A percentile compares a stretch with the other conserved stretches of the same genome.
phyloP scores from a whole-genome alignment of 1,284 basidiomycete species.

The Athelia psychrophila region DNA sequence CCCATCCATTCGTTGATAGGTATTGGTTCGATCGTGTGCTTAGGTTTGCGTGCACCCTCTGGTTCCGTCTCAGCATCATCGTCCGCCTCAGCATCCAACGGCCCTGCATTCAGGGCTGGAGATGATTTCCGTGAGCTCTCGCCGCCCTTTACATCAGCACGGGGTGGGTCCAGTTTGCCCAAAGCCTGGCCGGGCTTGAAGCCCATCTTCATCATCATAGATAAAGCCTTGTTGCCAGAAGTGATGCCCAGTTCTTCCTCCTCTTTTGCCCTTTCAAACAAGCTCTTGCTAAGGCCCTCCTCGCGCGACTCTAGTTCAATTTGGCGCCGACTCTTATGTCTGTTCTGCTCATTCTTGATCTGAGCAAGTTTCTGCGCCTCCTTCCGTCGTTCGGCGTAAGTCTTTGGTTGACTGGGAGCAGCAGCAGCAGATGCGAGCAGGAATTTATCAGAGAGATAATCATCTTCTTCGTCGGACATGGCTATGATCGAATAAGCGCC shows the following conservation, averaged over 20 bases:
- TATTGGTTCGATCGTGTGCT: constrained; percentile 60
- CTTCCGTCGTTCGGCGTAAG: constrained; percentile 67
- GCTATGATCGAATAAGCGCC: constrained; percentile 1
- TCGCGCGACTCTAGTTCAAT: constrained; percentile 72
- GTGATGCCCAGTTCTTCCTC: constrained; percentile 46
- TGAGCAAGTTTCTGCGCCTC: constrained; percentile 55
- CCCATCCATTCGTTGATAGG: constrained; percentile 77
- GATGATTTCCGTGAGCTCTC: constrained; percentile 8
- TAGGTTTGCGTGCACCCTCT: constrained; percentile 3
- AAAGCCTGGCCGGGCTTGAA: constrained; percentile 79
- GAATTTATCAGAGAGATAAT: constrained; percentile 86
- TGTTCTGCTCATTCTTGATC: constrained; percentile 63
- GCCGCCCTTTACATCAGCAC: constrained; percentile 1
- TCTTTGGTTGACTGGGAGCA: constrained; percentile 40
- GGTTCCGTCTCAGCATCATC: too few species aligned
- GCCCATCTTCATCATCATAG: constrained; percentile 90
- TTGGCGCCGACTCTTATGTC: constrained; percentile 59
- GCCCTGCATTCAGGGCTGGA: not conserved
- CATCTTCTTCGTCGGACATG: constrained; percentile 71
- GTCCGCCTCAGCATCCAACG: too few species aligned
- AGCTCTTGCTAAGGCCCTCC: constrained; percentile 72
- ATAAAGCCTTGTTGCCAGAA: constrained; percentile 66
- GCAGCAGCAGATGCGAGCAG: constrained; percentile 39
- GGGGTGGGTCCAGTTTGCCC: constrained; percentile 40
- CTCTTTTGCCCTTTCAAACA: constrained; percentile 73